Evolutionary conservation across 306 rosid species (phyloP).

Genomic region (Alnus rubra): DNA sequence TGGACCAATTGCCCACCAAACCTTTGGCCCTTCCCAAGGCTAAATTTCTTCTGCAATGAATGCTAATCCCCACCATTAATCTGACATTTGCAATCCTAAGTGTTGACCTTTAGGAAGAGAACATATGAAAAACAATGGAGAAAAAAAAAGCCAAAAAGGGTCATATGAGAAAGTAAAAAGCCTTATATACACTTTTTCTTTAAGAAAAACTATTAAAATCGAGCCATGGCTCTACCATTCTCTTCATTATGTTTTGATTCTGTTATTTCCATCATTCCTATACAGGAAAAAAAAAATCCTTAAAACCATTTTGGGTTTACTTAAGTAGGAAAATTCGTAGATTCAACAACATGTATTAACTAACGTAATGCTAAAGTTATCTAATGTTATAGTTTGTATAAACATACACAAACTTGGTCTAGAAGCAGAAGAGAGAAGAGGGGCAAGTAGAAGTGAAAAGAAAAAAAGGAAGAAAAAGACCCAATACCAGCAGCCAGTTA

Average conservation of each 20-base stretch:
- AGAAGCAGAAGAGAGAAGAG: neutral
- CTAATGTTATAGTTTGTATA: neutral
- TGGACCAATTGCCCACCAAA: neutral
- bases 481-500: neutral
- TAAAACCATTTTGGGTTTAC: neutral
- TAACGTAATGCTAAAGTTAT: neutral
- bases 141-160: neutral
- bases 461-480: neutral
- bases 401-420: neutral
- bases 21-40: neutral
- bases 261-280: neutral
- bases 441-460: neutral
- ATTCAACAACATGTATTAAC: neutral
- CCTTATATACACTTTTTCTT: neutral
- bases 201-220: too few species aligned
- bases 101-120: neutral
- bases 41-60: neutral
- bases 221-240: too few species aligned
- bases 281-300: neutral
- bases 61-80: neutral
- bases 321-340: neutral
- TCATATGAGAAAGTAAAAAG: neutral
- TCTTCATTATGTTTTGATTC: neutral
- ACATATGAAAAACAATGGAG: neutral
- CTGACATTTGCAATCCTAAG: neutral